These are phyloP conservation scores for Yamadazyma kanchanaburiensis DNA, from an alignment of 1,139 yeast genomes.

Conservation along the genomic window DNA sequence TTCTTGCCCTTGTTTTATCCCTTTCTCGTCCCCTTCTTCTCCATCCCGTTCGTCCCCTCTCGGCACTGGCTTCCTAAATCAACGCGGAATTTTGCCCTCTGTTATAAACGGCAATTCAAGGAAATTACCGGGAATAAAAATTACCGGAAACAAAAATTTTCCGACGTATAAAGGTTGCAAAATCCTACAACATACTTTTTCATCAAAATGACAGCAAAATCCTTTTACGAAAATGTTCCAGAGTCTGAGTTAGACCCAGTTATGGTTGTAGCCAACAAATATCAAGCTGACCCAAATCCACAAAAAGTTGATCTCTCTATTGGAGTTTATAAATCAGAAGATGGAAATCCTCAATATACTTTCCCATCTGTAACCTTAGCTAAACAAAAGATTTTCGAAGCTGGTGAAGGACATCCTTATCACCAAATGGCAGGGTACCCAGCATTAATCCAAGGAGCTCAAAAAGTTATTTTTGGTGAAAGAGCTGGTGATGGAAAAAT, in stretches of 20 bases:
- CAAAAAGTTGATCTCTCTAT: conserved; percentile 39
- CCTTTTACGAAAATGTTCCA: conserved; percentile 24
- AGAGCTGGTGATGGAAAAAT: conserved; percentile 22
- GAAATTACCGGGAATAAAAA: too few relatives aligned
- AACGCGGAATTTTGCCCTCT: too few relatives aligned
- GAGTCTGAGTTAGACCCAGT: conserved; percentile 37
- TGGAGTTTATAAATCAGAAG: conserved; percentile 42
- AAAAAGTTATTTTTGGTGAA: conserved; percentile 32
- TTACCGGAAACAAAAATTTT: too few relatives aligned
- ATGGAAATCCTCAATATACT: conserved; percentile 29
- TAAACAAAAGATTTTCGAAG: conserved; percentile 25
- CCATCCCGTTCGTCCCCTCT: too few relatives aligned
- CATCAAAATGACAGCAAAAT: conserved; percentile 19
- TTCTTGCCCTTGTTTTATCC: too few relatives aligned
- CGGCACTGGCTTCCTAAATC: too few relatives aligned
- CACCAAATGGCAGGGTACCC: conserved; percentile 43
- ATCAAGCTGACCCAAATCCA: conserved; percentile 24
- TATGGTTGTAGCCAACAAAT: conserved; percentile 25
- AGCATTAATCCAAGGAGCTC: conserved; percentile 34
- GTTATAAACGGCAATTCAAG: too few relatives aligned
- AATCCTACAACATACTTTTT: too few relatives aligned
- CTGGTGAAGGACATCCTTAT: conserved; percentile 45
- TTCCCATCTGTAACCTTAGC: conserved; percentile 39
- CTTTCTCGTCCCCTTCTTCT: too few relatives aligned
- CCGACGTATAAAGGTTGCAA: too few relatives aligned